Evolutionary conservation across 1,284 basidiomycete genomes (phyloP).

Genomic region (Ustilago xerochloae): DNA sequence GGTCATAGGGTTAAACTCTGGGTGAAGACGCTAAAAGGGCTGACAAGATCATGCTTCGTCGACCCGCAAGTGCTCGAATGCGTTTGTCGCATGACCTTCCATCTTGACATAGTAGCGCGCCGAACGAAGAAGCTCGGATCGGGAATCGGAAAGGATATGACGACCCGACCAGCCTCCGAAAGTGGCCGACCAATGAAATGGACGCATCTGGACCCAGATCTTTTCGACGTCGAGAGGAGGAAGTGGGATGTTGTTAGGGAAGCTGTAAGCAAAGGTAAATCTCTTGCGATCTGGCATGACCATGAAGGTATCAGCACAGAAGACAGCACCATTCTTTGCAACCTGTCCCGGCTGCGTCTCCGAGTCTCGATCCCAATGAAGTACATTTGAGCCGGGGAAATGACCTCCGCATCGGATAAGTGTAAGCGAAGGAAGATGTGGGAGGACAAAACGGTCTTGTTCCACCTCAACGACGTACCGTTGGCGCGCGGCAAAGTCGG

Average conservation of each 20-base stretch:
- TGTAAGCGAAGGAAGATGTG: slow-evolving; percentile 16
- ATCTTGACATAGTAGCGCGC: slow-evolving; percentile 35
- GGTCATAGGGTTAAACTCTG: slow-evolving; percentile 8
- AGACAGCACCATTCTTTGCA: slow-evolving; percentile 20
- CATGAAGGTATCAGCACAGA: slow-evolving; percentile 41
- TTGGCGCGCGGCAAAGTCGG: slow-evolving; percentile 29
- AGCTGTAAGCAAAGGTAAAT: slow-evolving; percentile 35
- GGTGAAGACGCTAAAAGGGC: neutral
- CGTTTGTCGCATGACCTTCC: slow-evolving; percentile 26
- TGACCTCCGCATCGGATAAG: slow-evolving; percentile 37
- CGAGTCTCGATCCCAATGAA: slow-evolving; percentile 33
- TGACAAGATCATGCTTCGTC: slow-evolving; percentile 10
- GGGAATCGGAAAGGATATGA: slow-evolving; percentile 29
- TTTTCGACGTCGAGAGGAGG: slow-evolving; percentile 34
- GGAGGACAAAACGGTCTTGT: slow-evolving; percentile 12
- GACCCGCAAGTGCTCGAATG: slow-evolving; percentile 18
- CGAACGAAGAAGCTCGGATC: slow-evolving; percentile 17
- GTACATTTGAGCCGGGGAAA: slow-evolving; percentile 20
- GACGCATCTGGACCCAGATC: slow-evolving; percentile 39
- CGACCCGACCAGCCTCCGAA: slow-evolving; percentile 41
- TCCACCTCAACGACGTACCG: slow-evolving; percentile 16
- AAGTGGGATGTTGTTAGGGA: slow-evolving; percentile 40
- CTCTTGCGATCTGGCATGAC: slow-evolving; percentile 22
- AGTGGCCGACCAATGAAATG: slow-evolving; percentile 28
- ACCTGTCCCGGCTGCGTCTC: neutral